A percentile compares a stretch with the other conserved stretches of the same genome.
Conservation (phyloP, 805 yeast genomes). For the Groenewaldozyma tartarivorans region DNA sequence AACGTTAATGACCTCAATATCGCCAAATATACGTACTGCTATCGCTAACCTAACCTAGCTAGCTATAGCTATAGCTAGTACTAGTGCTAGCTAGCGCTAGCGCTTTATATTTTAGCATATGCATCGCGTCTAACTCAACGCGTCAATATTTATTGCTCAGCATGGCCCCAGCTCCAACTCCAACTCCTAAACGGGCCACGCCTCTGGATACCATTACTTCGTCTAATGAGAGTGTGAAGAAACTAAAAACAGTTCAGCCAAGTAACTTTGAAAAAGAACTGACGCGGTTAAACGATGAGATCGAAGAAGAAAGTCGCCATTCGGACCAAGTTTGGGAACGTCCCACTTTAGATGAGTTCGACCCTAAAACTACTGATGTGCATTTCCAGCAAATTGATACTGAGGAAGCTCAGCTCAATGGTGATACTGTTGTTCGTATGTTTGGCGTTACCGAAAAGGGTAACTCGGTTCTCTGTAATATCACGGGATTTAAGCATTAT, state of each 20-base stretch:
- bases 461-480: conserved; percentile 79
- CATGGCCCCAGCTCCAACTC: conserved; percentile 3
- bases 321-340: conserved; percentile 45
- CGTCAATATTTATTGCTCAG: too few species aligned
- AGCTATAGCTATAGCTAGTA: too few species aligned
- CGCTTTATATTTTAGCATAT: too few species aligned
- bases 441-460: conserved; percentile 91
- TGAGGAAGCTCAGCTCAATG: conserved; percentile 60
- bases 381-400: conserved; percentile 91
- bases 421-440: conserved; percentile 54
- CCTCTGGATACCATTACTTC: not conserved
- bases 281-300: conserved; percentile 33
- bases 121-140: too few species aligned
- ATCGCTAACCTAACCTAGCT: too few species aligned
- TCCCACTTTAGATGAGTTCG: conserved; percentile 39
- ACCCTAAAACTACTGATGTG: conserved; percentile 42
- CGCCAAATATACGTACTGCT: too few species aligned
- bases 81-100: too few species aligned
- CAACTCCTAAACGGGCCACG: not conserved
- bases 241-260: conserved; percentile 19
- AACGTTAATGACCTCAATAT: too few species aligned
- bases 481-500: conserved; percentile 82
- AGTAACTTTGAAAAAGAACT: conserved; percentile 48
- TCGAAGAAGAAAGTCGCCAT: conserved; percentile 19
- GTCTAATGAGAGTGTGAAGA: conserved; percentile 1